These are phyloP conservation scores for Cadophora gregata DNA, from an alignment of 2,329 filamentous ascomycete genomes.

Conservation along the genomic window DNA sequence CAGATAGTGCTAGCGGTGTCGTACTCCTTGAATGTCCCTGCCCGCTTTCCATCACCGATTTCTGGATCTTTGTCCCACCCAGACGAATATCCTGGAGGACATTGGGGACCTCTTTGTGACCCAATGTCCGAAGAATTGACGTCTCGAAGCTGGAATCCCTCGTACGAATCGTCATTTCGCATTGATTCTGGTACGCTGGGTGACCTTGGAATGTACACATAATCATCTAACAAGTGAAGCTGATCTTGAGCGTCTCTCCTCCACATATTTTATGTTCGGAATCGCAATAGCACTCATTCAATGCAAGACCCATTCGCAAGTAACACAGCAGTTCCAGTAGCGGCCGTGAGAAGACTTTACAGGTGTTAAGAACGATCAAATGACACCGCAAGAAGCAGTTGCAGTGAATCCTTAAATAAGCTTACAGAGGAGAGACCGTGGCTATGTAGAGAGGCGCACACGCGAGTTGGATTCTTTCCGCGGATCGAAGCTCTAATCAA, in stretches of 20 bases:
- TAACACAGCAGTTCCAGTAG: background rate
- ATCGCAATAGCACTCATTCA: background rate
- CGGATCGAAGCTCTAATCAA: background rate
- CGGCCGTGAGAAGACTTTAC: background rate
- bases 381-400: background rate
- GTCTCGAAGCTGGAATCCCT: conserved; percentile 20
- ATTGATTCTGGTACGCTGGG: conserved; percentile 2
- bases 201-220: background rate
- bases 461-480: background rate
- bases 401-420: background rate
- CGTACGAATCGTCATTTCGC: conserved; percentile 3
- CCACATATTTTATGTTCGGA: conserved; percentile 10
- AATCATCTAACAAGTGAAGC: conserved; percentile 16
- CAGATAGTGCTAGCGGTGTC: background rate
- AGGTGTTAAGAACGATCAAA: background rate
- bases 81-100: conserved; percentile 18
- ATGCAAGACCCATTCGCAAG: background rate
- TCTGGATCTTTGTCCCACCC: conserved; percentile 19
- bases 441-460: background rate
- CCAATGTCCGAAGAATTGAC: conserved; percentile 19
- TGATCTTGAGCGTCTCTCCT: conserved; percentile 14
- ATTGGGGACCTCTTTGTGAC: background rate
- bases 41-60: background rate
- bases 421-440: background rate
- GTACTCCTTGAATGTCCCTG: conserved; percentile 15